Base-by-base conservation (phyloP, 306 rosid genomes). In the Comarum palustre region DNA sequence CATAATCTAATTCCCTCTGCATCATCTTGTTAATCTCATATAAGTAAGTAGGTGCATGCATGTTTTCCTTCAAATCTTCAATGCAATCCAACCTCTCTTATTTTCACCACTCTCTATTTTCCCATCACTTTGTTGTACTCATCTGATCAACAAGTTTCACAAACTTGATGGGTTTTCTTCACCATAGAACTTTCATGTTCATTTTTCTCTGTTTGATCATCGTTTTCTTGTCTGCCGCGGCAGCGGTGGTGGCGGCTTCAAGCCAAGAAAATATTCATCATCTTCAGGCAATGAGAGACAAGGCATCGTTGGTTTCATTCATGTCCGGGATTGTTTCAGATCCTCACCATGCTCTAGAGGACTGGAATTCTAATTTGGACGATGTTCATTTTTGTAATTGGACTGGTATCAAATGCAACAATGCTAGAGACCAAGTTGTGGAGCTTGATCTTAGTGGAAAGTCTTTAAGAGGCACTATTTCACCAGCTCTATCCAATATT, bases 401-500 rank as follows among this genome's bases (percentile, higher is more conserved):
- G 98, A 72, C 79, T 17, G 92, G 98, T 5, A 72, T 94, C 11
- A 87, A 70, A n/a, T 94, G 97, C 88, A 91, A 79, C 80, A 84
- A 84, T 71, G 84, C 73, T 45, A 80, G 84, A 57, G 74, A 85
- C 47, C 82, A 67, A 74, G 86, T 94, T 63, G 75, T 78, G 25
- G 93, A 91, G 91, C 87, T 94, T 81, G 90, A 85, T 81, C 95
- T 94, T 16, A 89, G 87, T 73, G 92, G 82, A 31, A 84, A 52
- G 48, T 89, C 88, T 41, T 76, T 94, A 0, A 78, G 67, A 31
- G 98, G 96, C 20, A 88, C 86, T 27, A 86, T 91, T 68, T 91
- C 97, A 24, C 88, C 96, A 27, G 67, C 91, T n/a, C 81, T 94
- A 8, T 78, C 88, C 12, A 84, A 88, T 46, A 90, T 94, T 51